phyloP scores from a whole-genome alignment of 495 filamentous ascomycete genomes.

The Xylaria acuta region DNA sequence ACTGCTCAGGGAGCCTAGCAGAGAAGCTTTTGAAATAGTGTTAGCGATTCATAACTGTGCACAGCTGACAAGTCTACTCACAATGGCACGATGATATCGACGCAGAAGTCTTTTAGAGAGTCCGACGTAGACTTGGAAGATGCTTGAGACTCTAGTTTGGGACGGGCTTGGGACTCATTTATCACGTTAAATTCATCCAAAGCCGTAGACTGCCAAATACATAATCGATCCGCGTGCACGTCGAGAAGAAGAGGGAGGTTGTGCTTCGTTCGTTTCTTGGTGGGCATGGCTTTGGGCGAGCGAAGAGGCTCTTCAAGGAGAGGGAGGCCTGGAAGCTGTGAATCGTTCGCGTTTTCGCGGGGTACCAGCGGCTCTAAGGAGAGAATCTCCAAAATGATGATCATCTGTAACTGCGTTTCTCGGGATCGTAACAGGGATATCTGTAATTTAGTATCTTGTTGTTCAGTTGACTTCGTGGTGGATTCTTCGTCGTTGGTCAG shows the following conservation, averaged over 20 bases:
- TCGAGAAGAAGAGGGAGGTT: conserved; percentile 70
- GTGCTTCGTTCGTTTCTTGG: conserved; percentile 50
- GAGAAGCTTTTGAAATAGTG: conserved; percentile 65
- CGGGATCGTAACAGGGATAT: conserved; percentile 70
- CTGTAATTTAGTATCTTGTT: conserved; percentile 61
- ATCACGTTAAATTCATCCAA: conserved; percentile 59
- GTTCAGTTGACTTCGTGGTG: conserved; percentile 42
- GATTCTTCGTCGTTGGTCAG: conserved; percentile 39
- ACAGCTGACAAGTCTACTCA: conserved; percentile 49
- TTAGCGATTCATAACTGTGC: conserved; percentile 24
- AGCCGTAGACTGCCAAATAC: conserved; percentile 93
- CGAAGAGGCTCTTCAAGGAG: conserved; percentile 29
- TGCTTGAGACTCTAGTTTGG: conserved; percentile 40
- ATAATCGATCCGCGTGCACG: conserved; percentile 84
- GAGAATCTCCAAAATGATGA: conserved; percentile 86
- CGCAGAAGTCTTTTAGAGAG: conserved; percentile 72
- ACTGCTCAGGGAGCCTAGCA: conserved; percentile 80
- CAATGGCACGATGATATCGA: conserved; percentile 94
- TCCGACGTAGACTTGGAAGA: conserved; percentile 42
- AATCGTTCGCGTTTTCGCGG: conserved; percentile 44
- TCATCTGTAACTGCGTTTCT: conserved; percentile 89
- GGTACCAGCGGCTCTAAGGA: conserved; percentile 67
- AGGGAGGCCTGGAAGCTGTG: conserved; percentile 48
- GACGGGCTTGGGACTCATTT: conserved; percentile 53
- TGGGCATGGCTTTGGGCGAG: conserved; percentile 30